Evolutionary conservation across 176 grass and related monocot genomes (phyloP).

Genomic region (maize (Zea mays)): DNA sequence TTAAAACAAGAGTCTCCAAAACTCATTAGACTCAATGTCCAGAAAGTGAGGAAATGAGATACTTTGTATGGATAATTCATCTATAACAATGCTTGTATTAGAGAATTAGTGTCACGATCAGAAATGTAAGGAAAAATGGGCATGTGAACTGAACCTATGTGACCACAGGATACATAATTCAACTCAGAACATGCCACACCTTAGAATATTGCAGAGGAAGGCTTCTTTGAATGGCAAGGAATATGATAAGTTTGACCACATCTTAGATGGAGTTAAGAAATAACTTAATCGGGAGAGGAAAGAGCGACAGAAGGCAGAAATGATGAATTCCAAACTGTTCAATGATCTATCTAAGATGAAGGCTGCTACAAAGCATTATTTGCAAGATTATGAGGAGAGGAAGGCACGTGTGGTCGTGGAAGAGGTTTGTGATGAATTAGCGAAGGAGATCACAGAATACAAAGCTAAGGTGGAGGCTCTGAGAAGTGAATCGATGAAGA

Average conservation of each 20-base stretch:
- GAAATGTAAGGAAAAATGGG: too few relatives aligned
- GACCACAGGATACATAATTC: too few relatives aligned
- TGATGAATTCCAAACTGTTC: slow-evolving; percentile 62
- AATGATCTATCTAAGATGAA: slow-evolving; percentile 64
- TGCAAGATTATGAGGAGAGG: slow-evolving; percentile 71
- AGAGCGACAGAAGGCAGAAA: slow-evolving; percentile 47
- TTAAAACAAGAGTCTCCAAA: too few relatives aligned
- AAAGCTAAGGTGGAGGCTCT: slow-evolving; percentile 64
- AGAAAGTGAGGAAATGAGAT: too few relatives aligned
- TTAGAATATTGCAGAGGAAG: slow-evolving; percentile 56
- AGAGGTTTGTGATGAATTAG: slow-evolving; percentile 78
- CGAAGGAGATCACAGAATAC: slow-evolving; percentile 71
- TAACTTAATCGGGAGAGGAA: slow-evolving; percentile 61
- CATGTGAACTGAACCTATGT: too few relatives aligned
- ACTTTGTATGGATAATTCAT: too few relatives aligned
- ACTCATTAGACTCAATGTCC: too few relatives aligned
- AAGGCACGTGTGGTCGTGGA: slow-evolving; percentile 65
- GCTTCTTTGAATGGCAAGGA: slow-evolving; percentile 60
- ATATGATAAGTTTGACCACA: slow-evolving; percentile 56
- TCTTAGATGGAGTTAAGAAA: slow-evolving; percentile 60
- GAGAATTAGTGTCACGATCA: too few relatives aligned
- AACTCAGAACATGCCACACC: too few relatives aligned
- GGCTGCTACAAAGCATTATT: slow-evolving; percentile 40
- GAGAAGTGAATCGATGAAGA: slow-evolving; percentile 53
- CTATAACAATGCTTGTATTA: too few relatives aligned